Evolutionary conservation across 2,329 filamentous ascomycete species (phyloP), one percentile per base, ranked within the genome.

Genomic region (Monilinia laxa): DNA sequence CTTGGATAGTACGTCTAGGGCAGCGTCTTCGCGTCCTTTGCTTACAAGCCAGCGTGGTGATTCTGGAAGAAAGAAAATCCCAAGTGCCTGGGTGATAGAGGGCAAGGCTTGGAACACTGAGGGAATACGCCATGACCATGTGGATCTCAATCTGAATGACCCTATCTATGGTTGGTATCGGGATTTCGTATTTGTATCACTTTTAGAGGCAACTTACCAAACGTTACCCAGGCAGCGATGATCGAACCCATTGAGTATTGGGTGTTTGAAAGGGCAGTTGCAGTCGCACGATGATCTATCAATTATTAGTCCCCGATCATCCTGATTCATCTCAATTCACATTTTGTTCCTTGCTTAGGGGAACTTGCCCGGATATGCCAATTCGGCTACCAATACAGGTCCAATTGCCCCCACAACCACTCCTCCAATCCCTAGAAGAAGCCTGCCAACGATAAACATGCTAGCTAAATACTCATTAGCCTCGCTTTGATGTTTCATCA

Each of bases 1-100:
- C 65, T 80, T 81, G 5, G 79, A 80, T 53, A 88, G 78, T 1
- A 82, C 80, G 3, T 79, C 77, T 7, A 82, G 76, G 0, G 84
- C 84, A 62, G 85, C 79, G 10, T 85, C 82, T 16, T 80, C 77
- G 35, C 82, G 80, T 67, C 82, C 80, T 66, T 84, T 80, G 62
- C 80, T 80, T 63, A 85, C 83, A 31, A 87, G 79, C 85, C 85
- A 88, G 57, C 86, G 77, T 0, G 86, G 86, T 2, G 83, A 85
- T 70, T 88, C 85, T 0, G 86, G 85, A 1, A 87, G 76, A 69
- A 85, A 80, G 65, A 80, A 84, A 5, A 82, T 78, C 49, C 79
- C 79, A 12, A 80, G n/a, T 4, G 80, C 74, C 52, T 70, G 68
- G n/a, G 68, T 35, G n/a, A 69, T 9, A 7, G 70, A 67, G 23